Percentiles rank a stretch among this genome's conserved stretches.
Evolutionary conservation across 345 rosid species (phyloP).

Genomic region (Brassica napus): DNA sequence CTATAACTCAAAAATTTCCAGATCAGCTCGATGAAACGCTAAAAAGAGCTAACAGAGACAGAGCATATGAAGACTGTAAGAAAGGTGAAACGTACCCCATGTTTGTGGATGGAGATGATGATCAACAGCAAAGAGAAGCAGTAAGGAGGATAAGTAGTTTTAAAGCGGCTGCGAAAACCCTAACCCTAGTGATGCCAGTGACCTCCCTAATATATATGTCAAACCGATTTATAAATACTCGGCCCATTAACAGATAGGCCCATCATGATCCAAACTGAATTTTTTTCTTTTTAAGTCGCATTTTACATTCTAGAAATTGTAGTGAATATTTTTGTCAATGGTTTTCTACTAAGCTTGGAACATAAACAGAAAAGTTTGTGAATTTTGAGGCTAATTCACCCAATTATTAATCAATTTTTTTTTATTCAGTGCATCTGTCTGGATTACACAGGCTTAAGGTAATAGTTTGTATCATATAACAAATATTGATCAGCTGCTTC

Average conservation of each 20-base stretch:
- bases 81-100: conserved; percentile 34
- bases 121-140: conserved; percentile 8
- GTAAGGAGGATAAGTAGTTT: background rate
- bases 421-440: background rate
- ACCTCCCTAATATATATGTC: conserved; percentile 12
- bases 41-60: background rate
- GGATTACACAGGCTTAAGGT: background rate
- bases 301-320: background rate
- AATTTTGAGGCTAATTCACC: background rate
- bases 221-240: background rate
- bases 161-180: conserved; percentile 34
- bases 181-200: conserved; percentile 20
- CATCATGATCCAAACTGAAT: background rate
- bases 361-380: background rate
- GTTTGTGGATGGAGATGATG: conserved; percentile 26
- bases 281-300: background rate
- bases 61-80: background rate
- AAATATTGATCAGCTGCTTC: background rate
- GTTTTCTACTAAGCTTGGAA: background rate
- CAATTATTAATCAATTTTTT: background rate
- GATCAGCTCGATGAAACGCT: background rate
- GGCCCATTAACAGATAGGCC: conserved; percentile 8
- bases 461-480: background rate
- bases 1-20: background rate
- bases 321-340: background rate